These are phyloP conservation scores for Cyclostephanos invisitatus DNA, from an alignment of 108 stramenopile species.

Conservation along the genomic window DNA sequence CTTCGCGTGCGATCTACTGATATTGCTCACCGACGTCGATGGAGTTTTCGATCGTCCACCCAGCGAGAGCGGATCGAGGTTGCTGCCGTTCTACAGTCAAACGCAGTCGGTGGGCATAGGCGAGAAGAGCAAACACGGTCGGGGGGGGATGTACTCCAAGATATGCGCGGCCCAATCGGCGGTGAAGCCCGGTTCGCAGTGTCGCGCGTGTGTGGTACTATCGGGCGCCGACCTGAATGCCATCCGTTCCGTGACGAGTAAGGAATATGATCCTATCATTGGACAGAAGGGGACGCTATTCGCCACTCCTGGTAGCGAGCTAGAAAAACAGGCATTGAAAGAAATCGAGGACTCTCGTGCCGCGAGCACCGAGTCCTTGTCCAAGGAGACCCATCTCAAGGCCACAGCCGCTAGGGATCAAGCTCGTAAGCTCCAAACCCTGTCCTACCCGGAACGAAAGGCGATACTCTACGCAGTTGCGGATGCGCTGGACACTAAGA, in stretches of 20 bases:
- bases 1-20: slow-evolving; percentile 84
- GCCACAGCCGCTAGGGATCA: slow-evolving; percentile 71
- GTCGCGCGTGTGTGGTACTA: slow-evolving; percentile 83
- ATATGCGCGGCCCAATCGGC: slow-evolving; percentile 88
- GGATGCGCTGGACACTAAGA: slow-evolving; percentile 59
- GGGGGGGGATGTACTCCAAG: slow-evolving; percentile 93
- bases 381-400: slow-evolving; percentile 64
- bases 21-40: slow-evolving; percentile 94
- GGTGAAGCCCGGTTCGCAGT: slow-evolving; percentile 75
- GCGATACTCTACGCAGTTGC: slow-evolving; percentile 85
- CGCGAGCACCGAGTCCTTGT: slow-evolving; percentile 40
- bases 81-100: slow-evolving; percentile 62
- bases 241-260: slow-evolving; percentile 73
- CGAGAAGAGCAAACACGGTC: slow-evolving; percentile 85
- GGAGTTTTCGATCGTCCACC: slow-evolving; percentile 94
- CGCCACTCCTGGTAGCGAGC: slow-evolving; percentile 67
- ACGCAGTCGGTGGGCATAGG: slow-evolving; percentile 80
- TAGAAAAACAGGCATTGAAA: slow-evolving; percentile 73
- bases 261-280: slow-evolving; percentile 28
- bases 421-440: slow-evolving; percentile 81
- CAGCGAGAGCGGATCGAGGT: slow-evolving; percentile 70
- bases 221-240: slow-evolving; percentile 82
- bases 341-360: slow-evolving; percentile 59
- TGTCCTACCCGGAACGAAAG: slow-evolving; percentile 71
- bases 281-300: slow-evolving; percentile 75